Percentiles rank a stretch among this genome's conserved stretches.
These are phyloP conservation scores for Gardenia jasminoides DNA, from an alignment of 257 asterid genomes.

Conservation along the genomic window DNA sequence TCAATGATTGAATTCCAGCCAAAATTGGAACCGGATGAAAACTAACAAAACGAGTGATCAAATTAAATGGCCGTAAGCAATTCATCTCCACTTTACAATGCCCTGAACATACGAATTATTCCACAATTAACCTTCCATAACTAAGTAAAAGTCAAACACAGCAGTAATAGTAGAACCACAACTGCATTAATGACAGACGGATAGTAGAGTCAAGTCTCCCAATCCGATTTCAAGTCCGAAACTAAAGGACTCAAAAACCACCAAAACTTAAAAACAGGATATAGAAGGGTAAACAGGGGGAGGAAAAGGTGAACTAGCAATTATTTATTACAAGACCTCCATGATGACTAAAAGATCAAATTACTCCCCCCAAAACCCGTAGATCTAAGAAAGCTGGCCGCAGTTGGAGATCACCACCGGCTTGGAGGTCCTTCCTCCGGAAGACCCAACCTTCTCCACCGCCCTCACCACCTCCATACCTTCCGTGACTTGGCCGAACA, in stretches of 20 bases:
- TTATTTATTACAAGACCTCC: constrained; percentile 4
- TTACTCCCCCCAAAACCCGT: background rate
- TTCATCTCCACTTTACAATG: too few relatives aligned
- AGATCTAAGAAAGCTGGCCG: constrained; percentile 53
- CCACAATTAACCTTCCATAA: background rate
- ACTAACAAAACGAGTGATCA: too few relatives aligned
- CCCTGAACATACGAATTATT: too few relatives aligned
- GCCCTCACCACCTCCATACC: constrained; percentile 50
- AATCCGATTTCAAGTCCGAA: background rate
- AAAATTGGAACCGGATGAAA: too few relatives aligned
- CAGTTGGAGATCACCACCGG: constrained; percentile 49
- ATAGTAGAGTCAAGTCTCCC: background rate
- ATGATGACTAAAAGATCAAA: background rate
- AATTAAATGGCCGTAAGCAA: too few relatives aligned
- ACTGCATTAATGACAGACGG: background rate
- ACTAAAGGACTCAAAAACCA: background rate
- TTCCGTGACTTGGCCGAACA: constrained; percentile 64
- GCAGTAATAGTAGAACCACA: background rate
- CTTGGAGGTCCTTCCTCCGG: constrained; percentile 41
- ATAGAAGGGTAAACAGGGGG: background rate
- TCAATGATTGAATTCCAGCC: too few relatives aligned
- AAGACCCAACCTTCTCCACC: constrained; percentile 51
- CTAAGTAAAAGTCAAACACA: background rate
- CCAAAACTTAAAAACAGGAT: background rate
- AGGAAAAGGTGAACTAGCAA: background rate